Conservation (phyloP, 441 rosid genomes). For the Gossypium schwendimanii region DNA sequence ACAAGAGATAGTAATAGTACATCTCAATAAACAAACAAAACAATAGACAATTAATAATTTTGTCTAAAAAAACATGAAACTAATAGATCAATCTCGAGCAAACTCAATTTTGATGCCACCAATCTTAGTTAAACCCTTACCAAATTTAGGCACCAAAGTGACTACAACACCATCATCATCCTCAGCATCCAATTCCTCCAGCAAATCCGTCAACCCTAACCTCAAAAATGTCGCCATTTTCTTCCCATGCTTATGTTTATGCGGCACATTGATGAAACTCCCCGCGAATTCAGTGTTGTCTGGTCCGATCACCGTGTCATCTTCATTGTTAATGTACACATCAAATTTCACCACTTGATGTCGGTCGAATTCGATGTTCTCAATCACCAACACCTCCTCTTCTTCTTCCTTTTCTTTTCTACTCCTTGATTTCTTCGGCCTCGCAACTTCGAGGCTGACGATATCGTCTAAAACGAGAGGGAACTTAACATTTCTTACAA, state of each 20-base stretch:
- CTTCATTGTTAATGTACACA: constrained; percentile 40
- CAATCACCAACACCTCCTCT: constrained; percentile 43
- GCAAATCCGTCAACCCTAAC: constrained; percentile 41
- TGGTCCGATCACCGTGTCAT: constrained; percentile 22
- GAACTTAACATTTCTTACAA: constrained; percentile 18
- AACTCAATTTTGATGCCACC: constrained; percentile 42
- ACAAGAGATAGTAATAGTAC: too few relatives aligned
- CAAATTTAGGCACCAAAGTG: constrained; percentile 46
- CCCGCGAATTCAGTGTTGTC: constrained; percentile 47
- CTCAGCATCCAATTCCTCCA: constrained; percentile 51
- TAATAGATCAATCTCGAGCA: constrained; percentile 17
- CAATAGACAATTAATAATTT: neutral
- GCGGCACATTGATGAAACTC: constrained; percentile 52
- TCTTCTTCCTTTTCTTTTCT: constrained; percentile 46
- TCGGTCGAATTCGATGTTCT: constrained; percentile 34
- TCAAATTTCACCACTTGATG: constrained; percentile 39
- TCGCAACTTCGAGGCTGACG: constrained; percentile 27
- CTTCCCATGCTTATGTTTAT: constrained; percentile 36
- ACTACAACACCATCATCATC: constrained; percentile 45
- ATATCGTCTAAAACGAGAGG: constrained; percentile 25
- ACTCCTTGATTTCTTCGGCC: constrained; percentile 52
- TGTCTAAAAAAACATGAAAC: neutral
- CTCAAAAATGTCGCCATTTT: constrained; percentile 34
- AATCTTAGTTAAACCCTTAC: constrained; percentile 25
- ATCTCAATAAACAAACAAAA: neutral